These are phyloP conservation scores for Alternaria angustiovoidea DNA, from an alignment of 2,329 filamentous ascomycete species.

Conservation along the genomic window DNA sequence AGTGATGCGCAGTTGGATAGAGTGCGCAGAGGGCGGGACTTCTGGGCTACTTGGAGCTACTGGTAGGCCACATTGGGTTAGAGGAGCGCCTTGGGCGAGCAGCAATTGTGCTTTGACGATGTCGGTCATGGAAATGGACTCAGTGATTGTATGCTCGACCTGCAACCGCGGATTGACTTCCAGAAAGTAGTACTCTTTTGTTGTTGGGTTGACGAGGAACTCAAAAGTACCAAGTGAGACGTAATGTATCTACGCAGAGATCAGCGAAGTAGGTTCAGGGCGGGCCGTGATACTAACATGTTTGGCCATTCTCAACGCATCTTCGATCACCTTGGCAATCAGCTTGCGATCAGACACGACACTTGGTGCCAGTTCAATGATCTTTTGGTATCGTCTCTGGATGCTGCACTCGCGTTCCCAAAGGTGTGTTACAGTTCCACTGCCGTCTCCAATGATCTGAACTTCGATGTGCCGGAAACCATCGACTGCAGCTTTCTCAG, in stretches of 20 bases:
- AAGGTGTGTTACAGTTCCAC: conserved; percentile 61
- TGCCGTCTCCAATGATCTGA: conserved; percentile 66
- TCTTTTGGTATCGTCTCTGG: conserved; percentile 68
- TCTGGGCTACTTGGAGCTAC: conserved; percentile 39
- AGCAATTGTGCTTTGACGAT: conserved; percentile 64
- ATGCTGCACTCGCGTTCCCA: conserved; percentile 70
- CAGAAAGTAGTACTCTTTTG: conserved; percentile 64
- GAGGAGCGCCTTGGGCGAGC: conserved; percentile 60
- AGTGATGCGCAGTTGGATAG: conserved; percentile 66
- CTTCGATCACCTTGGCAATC: conserved; percentile 60
- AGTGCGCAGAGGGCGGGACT: conserved; percentile 51
- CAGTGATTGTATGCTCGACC: conserved; percentile 70
- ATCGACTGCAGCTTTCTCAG: conserved; percentile 68
- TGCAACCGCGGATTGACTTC: conserved; percentile 69
- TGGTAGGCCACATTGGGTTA: conserved; percentile 49
- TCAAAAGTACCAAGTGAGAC: conserved; percentile 70
- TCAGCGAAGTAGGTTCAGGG: background rate
- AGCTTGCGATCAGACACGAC: conserved; percentile 56
- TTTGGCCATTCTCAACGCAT: conserved; percentile 62
- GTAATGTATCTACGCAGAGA: conserved; percentile 57
- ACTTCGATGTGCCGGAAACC: conserved; percentile 69
- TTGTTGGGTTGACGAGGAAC: conserved; percentile 64
- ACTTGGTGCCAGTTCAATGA: conserved; percentile 67
- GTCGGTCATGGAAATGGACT: conserved; percentile 62
- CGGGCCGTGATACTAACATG: conserved; percentile 41